Conservation (phyloP, 2,329 filamentous ascomycete genomes). For the Fusarium torreyae region DNA sequence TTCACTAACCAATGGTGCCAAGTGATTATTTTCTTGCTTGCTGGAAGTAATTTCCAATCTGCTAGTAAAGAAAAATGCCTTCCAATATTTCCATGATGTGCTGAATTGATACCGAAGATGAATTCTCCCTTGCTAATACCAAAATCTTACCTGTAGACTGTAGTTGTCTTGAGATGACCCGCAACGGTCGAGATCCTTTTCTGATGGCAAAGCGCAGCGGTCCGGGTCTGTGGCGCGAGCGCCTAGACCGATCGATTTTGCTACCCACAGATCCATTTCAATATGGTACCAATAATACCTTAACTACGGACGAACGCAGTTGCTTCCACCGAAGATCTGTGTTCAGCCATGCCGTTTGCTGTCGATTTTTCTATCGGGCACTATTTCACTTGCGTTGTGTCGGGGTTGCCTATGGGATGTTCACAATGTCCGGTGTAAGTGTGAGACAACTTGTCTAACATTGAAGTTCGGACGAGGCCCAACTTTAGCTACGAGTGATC, state of each 20-base stretch:
- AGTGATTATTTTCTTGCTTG: no score
- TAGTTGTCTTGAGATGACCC: conserved; percentile 15
- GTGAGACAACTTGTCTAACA: not conserved
- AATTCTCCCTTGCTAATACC: conserved; percentile 10
- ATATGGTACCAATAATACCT: not conserved
- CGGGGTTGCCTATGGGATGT: not conserved
- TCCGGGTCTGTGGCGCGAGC: conserved; percentile 42
- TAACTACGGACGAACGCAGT: no score
- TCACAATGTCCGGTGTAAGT: not conserved
- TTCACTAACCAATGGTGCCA: no score
- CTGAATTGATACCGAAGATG: not conserved
- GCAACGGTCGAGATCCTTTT: conserved; percentile 39
- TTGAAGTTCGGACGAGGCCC: no score
- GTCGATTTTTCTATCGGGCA: conserved; percentile 24
- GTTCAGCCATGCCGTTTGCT: conserved; percentile 32
- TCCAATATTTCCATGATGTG: not conserved
- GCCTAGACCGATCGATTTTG: conserved; percentile 44
- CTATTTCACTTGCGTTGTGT: conserved; percentile 3
- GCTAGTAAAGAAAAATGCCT: no score
- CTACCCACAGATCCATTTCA: conserved; percentile 1
- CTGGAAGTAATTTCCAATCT: no score
- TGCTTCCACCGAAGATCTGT: no score
- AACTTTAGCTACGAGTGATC: no score
- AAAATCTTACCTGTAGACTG: not conserved
- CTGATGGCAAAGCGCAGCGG: conserved; percentile 14